phyloP scores from a whole-genome alignment of 352 stramenopile species.

The Thraustochytrium striatum region DNA sequence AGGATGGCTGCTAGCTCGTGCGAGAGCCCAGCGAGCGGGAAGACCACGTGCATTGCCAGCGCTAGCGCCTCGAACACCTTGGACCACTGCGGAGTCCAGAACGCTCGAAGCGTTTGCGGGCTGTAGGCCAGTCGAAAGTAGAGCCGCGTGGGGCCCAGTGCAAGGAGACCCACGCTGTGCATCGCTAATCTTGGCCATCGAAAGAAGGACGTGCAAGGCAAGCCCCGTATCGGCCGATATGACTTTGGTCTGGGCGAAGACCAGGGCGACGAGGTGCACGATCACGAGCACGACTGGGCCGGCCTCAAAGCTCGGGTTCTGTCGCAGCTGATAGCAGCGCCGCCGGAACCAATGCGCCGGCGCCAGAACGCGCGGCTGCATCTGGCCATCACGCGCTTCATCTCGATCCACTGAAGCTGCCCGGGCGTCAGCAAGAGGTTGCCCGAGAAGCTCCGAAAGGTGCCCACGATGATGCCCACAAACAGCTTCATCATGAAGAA shows the following conservation, averaged over 20 bases:
- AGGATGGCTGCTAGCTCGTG: too few species aligned
- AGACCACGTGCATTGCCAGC: too few species aligned
- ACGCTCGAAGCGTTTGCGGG: background rate
- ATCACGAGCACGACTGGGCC: background rate
- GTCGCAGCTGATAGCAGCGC: background rate
- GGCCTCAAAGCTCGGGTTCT: background rate
- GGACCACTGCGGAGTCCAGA: background rate
- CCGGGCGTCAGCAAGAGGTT: background rate
- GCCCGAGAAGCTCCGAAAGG: slow-evolving; percentile 26
- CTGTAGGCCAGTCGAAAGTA: background rate
- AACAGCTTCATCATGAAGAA: slow-evolving; percentile 68
- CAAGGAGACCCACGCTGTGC: background rate
- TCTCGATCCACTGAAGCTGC: slow-evolving; percentile 41
- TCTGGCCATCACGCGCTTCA: slow-evolving; percentile 38
- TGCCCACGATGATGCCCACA: slow-evolving; percentile 41
- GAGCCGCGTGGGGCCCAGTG: background rate
- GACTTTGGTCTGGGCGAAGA: background rate
- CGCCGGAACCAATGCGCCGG: background rate
- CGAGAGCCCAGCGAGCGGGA: too few species aligned
- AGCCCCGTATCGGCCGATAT: background rate
- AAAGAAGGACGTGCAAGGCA: background rate
- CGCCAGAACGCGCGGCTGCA: background rate
- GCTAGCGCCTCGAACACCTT: background rate
- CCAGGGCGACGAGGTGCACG: background rate
- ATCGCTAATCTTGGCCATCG: background rate